Evolutionary conservation across 192 early-diverging fungal genomes (phyloP).

Genomic region (Gonapodya prolifera): DNA sequence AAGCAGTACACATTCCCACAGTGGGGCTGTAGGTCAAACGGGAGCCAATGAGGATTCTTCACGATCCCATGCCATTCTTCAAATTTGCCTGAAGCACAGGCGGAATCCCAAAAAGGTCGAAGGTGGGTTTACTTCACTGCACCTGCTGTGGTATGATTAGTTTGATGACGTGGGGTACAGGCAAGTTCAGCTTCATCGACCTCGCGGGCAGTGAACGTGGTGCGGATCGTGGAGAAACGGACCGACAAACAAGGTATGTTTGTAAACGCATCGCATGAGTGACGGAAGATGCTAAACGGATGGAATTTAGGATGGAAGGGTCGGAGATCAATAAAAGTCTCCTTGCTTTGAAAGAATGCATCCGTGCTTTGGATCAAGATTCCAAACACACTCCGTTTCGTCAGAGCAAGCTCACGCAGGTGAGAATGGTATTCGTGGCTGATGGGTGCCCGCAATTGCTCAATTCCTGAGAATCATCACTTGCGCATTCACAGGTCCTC

Average conservation of each 20-base stretch:
- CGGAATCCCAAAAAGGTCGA: slow-evolving; percentile 44
- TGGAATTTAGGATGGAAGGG: slow-evolving; percentile 73
- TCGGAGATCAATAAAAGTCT: slow-evolving; percentile 99
- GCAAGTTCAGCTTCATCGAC: slow-evolving; percentile 96
- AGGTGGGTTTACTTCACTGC: slow-evolving; percentile 28
- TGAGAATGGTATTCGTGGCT: slow-evolving; percentile 12
- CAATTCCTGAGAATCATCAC: not conserved
- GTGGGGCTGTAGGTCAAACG: slow-evolving; percentile 49
- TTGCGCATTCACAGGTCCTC: slow-evolving; percentile 37
- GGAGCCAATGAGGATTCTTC: slow-evolving; percentile 93
- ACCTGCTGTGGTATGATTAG: no score
- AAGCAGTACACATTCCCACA: not conserved
- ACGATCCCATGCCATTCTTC: slow-evolving; percentile 93
- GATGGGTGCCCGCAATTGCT: not conserved
- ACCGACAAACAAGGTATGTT: slow-evolving; percentile 73
- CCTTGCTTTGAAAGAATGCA: slow-evolving; percentile 95
- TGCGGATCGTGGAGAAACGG: slow-evolving; percentile 86
- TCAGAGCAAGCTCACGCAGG: slow-evolving; percentile 94
- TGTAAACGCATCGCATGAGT: no score
- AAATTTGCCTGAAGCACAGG: slow-evolving; percentile 70
- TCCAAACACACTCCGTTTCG: slow-evolving; percentile 95
- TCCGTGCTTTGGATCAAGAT: slow-evolving; percentile 88
- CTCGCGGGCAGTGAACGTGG: slow-evolving; percentile 96
- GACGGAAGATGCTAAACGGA: no score
- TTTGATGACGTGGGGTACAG: slow-evolving; percentile 8